Evolutionary conservation across 2,329 filamentous ascomycete species (phyloP).

Genomic region (Aspergillus sergii): DNA sequence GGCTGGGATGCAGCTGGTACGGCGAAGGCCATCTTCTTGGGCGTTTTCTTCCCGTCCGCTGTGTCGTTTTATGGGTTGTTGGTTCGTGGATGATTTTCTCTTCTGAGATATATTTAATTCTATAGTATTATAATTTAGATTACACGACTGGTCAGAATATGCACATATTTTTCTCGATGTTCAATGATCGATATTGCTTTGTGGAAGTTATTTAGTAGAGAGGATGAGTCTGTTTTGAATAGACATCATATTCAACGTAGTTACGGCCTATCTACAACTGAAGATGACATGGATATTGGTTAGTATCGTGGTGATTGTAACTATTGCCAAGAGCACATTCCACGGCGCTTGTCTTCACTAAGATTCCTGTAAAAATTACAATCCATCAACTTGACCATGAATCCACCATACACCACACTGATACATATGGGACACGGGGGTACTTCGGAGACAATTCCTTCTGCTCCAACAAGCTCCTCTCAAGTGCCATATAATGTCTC

Average conservation of each 20-base stretch:
- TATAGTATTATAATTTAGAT: not conserved
- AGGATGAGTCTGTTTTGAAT: too few relatives aligned
- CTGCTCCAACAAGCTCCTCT: not conserved
- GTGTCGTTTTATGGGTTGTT: constrained; percentile 24
- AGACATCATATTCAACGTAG: too few relatives aligned
- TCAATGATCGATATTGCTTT: not conserved
- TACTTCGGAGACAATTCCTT: not conserved
- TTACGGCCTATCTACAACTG: too few relatives aligned
- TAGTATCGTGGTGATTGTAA: not conserved
- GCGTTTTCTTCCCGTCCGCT: constrained; percentile 16
- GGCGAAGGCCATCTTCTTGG: constrained; percentile 18
- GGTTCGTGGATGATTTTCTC: constrained; percentile 7
- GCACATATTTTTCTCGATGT: not conserved
- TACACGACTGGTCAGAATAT: not conserved
- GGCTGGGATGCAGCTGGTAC: constrained; percentile 18
- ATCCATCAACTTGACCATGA: not conserved
- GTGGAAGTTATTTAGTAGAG: too few relatives aligned
- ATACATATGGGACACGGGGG: not conserved
- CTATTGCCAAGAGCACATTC: not conserved
- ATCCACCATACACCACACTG: not conserved
- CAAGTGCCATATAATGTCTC: not conserved
- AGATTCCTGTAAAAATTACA: too few relatives aligned
- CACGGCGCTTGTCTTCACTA: not conserved
- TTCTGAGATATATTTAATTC: not conserved
- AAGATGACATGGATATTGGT: too few relatives aligned